These are phyloP conservation scores for Nannochloris sp. DNA, from an alignment of 139 green algal species.

Conservation along the genomic window DNA sequence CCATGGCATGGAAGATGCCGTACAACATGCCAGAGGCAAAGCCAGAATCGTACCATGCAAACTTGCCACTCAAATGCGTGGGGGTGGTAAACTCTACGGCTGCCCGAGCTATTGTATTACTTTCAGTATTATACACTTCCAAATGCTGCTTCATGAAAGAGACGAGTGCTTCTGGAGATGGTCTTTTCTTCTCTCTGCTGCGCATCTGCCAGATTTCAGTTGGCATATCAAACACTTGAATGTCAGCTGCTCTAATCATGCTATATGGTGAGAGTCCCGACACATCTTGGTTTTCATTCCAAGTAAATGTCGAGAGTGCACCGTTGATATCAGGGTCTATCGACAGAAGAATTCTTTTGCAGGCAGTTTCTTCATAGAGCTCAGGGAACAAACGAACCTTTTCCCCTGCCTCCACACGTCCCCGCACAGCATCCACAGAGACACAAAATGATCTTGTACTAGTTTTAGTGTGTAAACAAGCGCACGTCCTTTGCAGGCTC, in stretches of 20 bases:
- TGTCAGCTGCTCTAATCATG: no score
- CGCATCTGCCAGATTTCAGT: slow-evolving; percentile 22
- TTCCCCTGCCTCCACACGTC: background rate
- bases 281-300: background rate
- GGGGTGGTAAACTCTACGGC: slow-evolving; percentile 38
- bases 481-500: no score
- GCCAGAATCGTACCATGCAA: slow-evolving; percentile 35
- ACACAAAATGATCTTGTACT: no score
- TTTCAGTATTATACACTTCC: background rate
- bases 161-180: background rate
- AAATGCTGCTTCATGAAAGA: slow-evolving; percentile 23
- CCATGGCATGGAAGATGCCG: slow-evolving; percentile 37
- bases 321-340: slow-evolving; percentile 54
- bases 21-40: slow-evolving; percentile 42
- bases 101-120: slow-evolving; percentile 12
- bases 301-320: slow-evolving; percentile 38
- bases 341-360: slow-evolving; percentile 35
- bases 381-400: slow-evolving; percentile 17
- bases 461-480: no score
- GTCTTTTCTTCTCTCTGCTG: slow-evolving; percentile 18
- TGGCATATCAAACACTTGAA: slow-evolving; percentile 45
- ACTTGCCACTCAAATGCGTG: slow-evolving; percentile 40
- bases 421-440: no score
- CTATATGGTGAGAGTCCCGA: background rate
- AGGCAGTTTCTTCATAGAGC: slow-evolving; percentile 7